Conservation (phyloP, 805 yeast genomes). For the Lipomyces japonicus region DNA sequence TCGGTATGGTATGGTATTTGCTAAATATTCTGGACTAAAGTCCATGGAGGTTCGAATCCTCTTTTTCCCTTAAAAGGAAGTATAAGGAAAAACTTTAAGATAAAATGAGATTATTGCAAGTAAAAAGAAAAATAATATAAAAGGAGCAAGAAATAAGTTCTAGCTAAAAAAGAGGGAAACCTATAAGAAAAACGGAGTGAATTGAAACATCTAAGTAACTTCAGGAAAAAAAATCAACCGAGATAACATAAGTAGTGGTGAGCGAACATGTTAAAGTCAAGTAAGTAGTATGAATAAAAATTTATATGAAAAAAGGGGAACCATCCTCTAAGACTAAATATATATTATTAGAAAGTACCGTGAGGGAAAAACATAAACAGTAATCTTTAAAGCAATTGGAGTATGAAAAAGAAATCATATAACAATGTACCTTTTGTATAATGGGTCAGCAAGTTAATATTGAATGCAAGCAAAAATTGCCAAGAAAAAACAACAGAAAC, state of each 20-base stretch:
- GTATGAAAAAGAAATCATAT: background rate
- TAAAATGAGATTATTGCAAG: too few species aligned
- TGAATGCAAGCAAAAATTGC: background rate
- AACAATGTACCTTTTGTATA: background rate
- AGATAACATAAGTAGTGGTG: slow-evolving; percentile 30
- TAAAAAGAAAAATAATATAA: too few species aligned
- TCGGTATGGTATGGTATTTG: too few species aligned
- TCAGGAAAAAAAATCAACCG: slow-evolving; percentile 29
- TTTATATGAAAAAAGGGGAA: slow-evolving; percentile 19
- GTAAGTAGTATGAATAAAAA: slow-evolving; percentile 13
- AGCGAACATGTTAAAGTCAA: slow-evolving; percentile 25
- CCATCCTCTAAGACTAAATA: slow-evolving; percentile 28
- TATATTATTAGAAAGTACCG: slow-evolving; percentile 1
- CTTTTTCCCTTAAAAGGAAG: too few species aligned
- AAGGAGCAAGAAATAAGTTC: too few species aligned
- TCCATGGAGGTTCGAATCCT: too few species aligned
- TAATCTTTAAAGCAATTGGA: background rate
- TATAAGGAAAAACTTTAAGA: too few species aligned
- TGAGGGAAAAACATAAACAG: slow-evolving; percentile 1
- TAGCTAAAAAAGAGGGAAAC: slow-evolving; percentile 18
- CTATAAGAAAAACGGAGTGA: slow-evolving; percentile 25
- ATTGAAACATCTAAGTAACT: slow-evolving; percentile 33
- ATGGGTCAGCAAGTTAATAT: slow-evolving; percentile 1
- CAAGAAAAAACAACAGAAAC: background rate
- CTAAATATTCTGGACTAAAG: too few species aligned